These are phyloP conservation scores for Nyctanthes arbortristis DNA, from an alignment of 257 asterid genomes.

Conservation along the genomic window DNA sequence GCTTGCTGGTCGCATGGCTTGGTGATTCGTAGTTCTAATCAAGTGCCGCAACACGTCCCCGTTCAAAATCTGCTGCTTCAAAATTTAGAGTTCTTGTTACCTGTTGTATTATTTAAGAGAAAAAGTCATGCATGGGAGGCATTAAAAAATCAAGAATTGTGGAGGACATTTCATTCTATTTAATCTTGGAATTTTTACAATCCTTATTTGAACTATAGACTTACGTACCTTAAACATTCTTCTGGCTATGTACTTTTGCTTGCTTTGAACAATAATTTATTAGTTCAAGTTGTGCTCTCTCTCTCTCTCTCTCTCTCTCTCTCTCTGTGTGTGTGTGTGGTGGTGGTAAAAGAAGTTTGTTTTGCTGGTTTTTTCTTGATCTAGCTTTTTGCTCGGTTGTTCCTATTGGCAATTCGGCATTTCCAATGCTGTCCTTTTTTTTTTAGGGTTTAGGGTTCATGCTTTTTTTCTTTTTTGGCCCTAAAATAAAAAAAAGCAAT, in stretches of 20 bases:
- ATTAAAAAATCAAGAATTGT: neutral
- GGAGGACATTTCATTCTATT: neutral
- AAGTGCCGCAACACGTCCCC: conserved; percentile 16
- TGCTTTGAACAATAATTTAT: neutral
- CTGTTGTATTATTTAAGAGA: conserved; percentile 20
- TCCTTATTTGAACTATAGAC: neutral
- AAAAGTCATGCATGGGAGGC: neutral
- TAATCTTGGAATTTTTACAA: neutral
- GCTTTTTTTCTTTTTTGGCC: too few relatives aligned
- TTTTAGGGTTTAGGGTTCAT: too few relatives aligned
- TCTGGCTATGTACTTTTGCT: neutral
- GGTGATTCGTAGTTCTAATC: conserved; percentile 23
- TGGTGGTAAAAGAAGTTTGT: too few relatives aligned
- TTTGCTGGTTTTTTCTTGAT: too few relatives aligned
- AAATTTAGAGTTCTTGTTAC: conserved; percentile 6
- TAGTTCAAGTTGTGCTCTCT: too few relatives aligned
- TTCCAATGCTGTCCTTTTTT: too few relatives aligned
- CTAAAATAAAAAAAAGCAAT: too few relatives aligned
- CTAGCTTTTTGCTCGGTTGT: too few relatives aligned
- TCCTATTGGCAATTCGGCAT: too few relatives aligned
- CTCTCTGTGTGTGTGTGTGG: too few relatives aligned
- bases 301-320: too few relatives aligned
- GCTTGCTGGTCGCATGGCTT: conserved; percentile 95
- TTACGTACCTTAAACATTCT: neutral
- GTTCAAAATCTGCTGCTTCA: conserved; percentile 7